These are phyloP conservation scores for Tylopilus orsonianus DNA, from an alignment of 1,284 basidiomycete species.

Conservation along the genomic window DNA sequence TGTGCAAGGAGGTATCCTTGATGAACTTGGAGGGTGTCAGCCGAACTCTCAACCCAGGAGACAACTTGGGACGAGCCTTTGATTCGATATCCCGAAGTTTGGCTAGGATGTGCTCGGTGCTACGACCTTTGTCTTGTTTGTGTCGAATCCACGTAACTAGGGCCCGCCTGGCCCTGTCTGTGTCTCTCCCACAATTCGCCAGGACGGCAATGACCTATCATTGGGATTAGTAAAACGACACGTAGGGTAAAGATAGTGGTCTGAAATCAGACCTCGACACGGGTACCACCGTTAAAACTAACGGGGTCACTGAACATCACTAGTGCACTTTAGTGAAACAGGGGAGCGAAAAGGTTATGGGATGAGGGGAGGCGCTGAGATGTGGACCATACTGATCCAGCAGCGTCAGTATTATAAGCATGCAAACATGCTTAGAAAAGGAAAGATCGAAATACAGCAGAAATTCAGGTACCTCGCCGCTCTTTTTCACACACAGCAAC, in stretches of 20 bases:
- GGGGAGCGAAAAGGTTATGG: neutral
- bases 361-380: constrained; percentile 1
- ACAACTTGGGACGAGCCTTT: constrained; percentile 24
- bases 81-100: constrained; percentile 31
- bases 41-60: neutral
- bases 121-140: constrained; percentile 31
- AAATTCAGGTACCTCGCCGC: constrained; percentile 19
- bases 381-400: neutral
- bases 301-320: constrained; percentile 29
- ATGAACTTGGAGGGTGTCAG: constrained; percentile 30
- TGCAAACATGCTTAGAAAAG: constrained; percentile 10
- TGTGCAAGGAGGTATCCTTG: constrained; percentile 26
- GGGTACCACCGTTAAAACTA: constrained; percentile 33
- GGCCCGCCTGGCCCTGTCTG: constrained; percentile 27
- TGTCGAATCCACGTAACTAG: constrained; percentile 33
- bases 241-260: neutral
- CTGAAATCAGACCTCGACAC: constrained; percentile 25
- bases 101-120: constrained; percentile 32
- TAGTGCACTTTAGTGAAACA: neutral
- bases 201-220: constrained; percentile 33
- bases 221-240: neutral
- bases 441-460: constrained; percentile 10
- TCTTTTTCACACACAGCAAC: constrained; percentile 17
- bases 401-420: constrained; percentile 18
- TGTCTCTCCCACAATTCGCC: constrained; percentile 35